A percentile compares a stretch with the other conserved stretches of the same genome.
Conservation (phyloP, 805 yeast genomes). For the Clavispora carvajalis region DNA sequence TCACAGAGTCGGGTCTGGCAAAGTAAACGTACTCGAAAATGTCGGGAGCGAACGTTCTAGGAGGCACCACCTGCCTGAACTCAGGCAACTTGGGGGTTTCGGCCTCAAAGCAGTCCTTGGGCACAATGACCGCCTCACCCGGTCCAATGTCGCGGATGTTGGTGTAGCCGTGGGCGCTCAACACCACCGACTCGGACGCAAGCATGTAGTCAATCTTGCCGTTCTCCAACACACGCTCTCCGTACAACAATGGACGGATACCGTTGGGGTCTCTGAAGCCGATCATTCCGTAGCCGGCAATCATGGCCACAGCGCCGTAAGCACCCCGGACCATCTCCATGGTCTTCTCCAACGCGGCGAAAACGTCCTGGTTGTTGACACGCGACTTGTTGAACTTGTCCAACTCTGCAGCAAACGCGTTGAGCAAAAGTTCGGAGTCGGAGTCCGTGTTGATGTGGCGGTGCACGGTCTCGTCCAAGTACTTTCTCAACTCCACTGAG, state of each 20-base stretch:
- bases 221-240: constrained; percentile 66
- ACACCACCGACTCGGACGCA: constrained; percentile 91
- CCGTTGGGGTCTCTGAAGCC: constrained; percentile 98
- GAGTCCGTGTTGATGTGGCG: constrained; percentile 97
- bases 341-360: constrained; percentile 80
- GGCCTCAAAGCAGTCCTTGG: constrained; percentile 48
- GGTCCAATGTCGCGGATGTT: constrained; percentile 81
- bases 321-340: constrained; percentile 85
- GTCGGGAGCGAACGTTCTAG: constrained; percentile 83
- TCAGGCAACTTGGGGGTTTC: constrained; percentile 53
- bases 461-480: constrained; percentile 89
- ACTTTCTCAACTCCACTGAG: constrained; percentile 66
- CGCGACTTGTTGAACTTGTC: constrained; percentile 90
- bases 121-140: constrained; percentile 94
- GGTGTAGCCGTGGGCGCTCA: constrained; percentile 84
- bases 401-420: constrained; percentile 86
- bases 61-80: constrained; percentile 78
- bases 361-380: constrained; percentile 85
- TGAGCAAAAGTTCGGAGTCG: constrained; percentile 86
- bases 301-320: constrained; percentile 91
- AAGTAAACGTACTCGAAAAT: constrained; percentile 96
- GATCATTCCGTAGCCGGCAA: constrained; percentile 92
- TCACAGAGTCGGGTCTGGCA: constrained; percentile 94
- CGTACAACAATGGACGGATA: constrained; percentile 83
- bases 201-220: constrained; percentile 86